Conservation (phyloP, 2,329 filamentous ascomycete species). For the Didymella pinodella region DNA sequence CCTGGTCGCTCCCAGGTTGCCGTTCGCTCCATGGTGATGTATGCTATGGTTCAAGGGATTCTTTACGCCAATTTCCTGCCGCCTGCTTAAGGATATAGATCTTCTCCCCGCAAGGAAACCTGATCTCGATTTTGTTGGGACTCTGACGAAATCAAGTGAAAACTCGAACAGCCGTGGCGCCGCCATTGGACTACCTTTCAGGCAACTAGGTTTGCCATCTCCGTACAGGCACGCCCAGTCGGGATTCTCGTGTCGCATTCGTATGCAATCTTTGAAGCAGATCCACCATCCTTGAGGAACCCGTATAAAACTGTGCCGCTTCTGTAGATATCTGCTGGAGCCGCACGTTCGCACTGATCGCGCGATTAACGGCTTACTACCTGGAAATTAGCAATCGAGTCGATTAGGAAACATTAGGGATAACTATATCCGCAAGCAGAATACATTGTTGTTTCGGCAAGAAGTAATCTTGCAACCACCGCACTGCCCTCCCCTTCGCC, state of each 20-base stretch:
- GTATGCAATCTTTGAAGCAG: not conserved
- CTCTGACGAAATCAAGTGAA: not conserved
- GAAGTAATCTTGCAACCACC: not conserved
- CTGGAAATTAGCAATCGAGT: not conserved
- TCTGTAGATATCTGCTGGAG: not conserved
- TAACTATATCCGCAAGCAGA: not conserved
- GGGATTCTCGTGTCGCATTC: not conserved
- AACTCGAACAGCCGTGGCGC: not conserved
- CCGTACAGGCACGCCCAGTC: not conserved
- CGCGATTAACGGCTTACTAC: not conserved
- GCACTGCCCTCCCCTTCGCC: not conserved
- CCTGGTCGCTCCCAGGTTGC: conserved; percentile 24
- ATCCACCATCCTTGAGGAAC: not conserved
- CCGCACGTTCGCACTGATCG: not conserved
- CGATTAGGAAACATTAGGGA: not conserved
- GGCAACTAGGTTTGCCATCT: not conserved
- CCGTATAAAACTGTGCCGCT: not conserved
- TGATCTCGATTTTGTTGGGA: not conserved
- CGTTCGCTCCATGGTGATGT: conserved; percentile 71
- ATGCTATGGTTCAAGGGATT: conserved; percentile 81
- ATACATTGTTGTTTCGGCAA: no score
- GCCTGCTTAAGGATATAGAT: conserved; percentile 63
- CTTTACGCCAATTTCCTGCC: conserved; percentile 91
- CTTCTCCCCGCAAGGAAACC: not conserved
- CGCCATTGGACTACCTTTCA: not conserved